Evolutionary conservation across 1,284 basidiomycete genomes (phyloP), one percentile per base, ranked within the genome.

Genomic region (Apiotrichum montevideense): DNA sequence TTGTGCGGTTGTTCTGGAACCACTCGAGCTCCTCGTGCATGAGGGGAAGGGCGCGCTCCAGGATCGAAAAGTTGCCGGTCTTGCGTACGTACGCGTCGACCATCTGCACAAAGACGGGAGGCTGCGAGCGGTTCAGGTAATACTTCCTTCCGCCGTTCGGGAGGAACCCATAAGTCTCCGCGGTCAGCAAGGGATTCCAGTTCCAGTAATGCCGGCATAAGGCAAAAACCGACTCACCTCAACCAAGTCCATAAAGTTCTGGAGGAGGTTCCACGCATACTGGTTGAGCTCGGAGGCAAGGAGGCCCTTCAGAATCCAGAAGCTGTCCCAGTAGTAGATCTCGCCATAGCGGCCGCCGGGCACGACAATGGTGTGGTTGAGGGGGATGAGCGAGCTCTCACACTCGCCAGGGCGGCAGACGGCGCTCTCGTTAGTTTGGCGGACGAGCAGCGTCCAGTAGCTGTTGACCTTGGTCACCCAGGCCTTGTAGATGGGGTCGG

Each of bases 211-310:
- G 21, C 21, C 21, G 21, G 21, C 21, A 21, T 21, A 21, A 21
- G 21, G 21, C 21, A 21, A 21, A 21, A 21, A 32, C 15, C 41
- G 29, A 81, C 68, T 57, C 42, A 74, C 74, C 40, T 87, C 83
- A 51, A 96, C 78, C 69, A 93, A 84, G 68, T 96, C 91, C 90
- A 95, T 92, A 68, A 96, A 93, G 78, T 95, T 94, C 65, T 88
- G 83, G 35, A 94, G 78, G 0, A 90, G 87, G 11, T 80, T 84
- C 64, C 88, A 88, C 54, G 83, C 88, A 51, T 89, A 81, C 58
- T 80, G 79, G 65, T 84, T 85, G 21, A 95, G 80, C 69, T 87
- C 83, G 2, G 87, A 90, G 67, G 87, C 79, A 46, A 96, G 78
- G 37, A 95, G 79, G 37, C 92, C 92, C 61, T 89, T 84, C 4